Percentiles rank a stretch among this genome's conserved stretches.
These are phyloP conservation scores for Kwoniella shandongensis DNA, from an alignment of 768 basidiomycete genomes.

Conservation along the genomic window DNA sequence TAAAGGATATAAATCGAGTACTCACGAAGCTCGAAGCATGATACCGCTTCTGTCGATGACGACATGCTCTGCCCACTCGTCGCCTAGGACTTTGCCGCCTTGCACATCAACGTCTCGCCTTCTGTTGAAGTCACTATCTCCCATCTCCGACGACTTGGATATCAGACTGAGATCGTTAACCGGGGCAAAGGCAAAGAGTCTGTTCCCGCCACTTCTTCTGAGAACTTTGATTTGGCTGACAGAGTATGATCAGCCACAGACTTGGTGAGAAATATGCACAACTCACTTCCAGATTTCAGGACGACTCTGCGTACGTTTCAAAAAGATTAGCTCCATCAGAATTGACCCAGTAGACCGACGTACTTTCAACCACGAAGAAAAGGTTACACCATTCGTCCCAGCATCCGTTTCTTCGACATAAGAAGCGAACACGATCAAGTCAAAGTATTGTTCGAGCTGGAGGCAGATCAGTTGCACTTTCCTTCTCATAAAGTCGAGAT, in stretches of 20 bases:
- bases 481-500: not conserved
- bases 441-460: slow-evolving; percentile 62
- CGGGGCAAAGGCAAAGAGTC: slow-evolving; percentile 86
- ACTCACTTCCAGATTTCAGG: slow-evolving; percentile 91
- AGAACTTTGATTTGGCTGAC: slow-evolving; percentile 80
- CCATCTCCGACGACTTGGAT: slow-evolving; percentile 40
- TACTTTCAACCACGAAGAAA: slow-evolving; percentile 85
- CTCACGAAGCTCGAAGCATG: slow-evolving; percentile 82
- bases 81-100: slow-evolving; percentile 83
- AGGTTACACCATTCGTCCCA: slow-evolving; percentile 63
- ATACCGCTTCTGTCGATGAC: slow-evolving; percentile 92
- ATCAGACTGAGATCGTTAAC: slow-evolving; percentile 75
- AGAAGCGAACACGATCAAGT: slow-evolving; percentile 88
- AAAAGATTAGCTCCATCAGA: not conserved
- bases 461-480: slow-evolving; percentile 1
- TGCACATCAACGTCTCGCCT: slow-evolving; percentile 66
- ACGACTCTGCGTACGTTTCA: slow-evolving; percentile 63
- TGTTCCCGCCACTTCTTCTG: slow-evolving; percentile 74
- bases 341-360: slow-evolving; percentile 20
- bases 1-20: too few relatives aligned
- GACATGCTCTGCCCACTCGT: slow-evolving; percentile 94
- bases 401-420: slow-evolving; percentile 68
- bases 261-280: not conserved
- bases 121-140: slow-evolving; percentile 41
- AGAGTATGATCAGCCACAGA: not conserved